Evolutionary conservation across 2,329 filamentous ascomycete genomes (phyloP).

Genomic region (Trichoderma hamatum): DNA sequence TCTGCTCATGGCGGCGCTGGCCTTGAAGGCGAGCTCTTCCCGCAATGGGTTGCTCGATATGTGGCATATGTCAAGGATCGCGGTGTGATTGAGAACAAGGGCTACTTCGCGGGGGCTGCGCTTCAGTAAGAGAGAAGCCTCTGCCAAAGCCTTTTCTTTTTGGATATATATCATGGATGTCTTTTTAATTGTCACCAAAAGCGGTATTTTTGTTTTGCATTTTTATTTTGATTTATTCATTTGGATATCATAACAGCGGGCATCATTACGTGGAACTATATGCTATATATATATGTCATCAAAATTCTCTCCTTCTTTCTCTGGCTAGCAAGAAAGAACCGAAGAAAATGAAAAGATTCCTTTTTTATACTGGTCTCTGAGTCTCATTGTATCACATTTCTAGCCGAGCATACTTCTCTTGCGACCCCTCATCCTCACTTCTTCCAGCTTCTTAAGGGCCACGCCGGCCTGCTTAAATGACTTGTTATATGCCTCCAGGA

Average conservation of each 20-base stretch:
- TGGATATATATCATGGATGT: background rate
- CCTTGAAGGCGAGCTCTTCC: conserved; percentile 75
- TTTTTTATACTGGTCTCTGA: background rate
- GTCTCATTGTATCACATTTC: background rate
- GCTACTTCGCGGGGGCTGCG: conserved; percentile 89
- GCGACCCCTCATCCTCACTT: conserved; percentile 88
- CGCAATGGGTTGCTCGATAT: conserved; percentile 96
- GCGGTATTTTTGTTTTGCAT: conserved; percentile 20
- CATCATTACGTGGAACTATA: conserved; percentile 33
- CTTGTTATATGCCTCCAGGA: conserved; percentile 73
- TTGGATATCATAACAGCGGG: conserved; percentile 38
- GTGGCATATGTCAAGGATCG: conserved; percentile 92
- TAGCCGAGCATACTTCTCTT: conserved; percentile 97
- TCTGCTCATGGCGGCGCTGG: conserved; percentile 55
- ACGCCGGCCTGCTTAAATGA: conserved; percentile 74
- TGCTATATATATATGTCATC: conserved; percentile 2
- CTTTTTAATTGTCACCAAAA: conserved; percentile 7
- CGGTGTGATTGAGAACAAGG: conserved; percentile 97
- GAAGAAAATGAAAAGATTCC: conserved; percentile 1
- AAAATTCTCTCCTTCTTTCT: background rate
- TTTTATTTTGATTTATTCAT: conserved; percentile 22
- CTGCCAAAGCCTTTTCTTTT: background rate
- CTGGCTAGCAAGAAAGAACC: background rate
- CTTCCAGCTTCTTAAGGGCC: conserved; percentile 82
- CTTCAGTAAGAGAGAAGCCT: conserved; percentile 41